phyloP scores from a whole-genome alignment of 306 rosid genomes.

The Malus sieversii region DNA sequence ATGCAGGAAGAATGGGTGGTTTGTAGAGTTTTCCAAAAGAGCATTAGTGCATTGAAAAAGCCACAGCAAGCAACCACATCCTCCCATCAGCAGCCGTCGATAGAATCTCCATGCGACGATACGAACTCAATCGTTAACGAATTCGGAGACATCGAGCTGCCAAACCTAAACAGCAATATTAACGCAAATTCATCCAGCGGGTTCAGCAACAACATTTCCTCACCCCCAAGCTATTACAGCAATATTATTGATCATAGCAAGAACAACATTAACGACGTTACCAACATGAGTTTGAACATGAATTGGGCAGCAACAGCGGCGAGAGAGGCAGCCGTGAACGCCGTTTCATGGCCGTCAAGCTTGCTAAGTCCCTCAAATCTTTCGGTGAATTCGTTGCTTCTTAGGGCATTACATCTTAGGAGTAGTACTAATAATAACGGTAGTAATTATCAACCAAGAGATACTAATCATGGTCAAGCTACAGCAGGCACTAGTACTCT shows the following conservation, averaged over 20 bases:
- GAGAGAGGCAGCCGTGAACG: constrained; percentile 18
- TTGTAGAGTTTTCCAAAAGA: constrained; percentile 85
- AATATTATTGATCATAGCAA: neutral
- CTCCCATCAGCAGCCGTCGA: constrained; percentile 32
- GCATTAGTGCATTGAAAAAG: constrained; percentile 33
- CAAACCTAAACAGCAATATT: constrained; percentile 24
- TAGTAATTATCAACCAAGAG: neutral
- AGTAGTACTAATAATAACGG: constrained; percentile 16
- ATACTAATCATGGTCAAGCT: neutral
- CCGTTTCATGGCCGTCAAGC: constrained; percentile 52
- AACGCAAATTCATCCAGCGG: constrained; percentile 36
- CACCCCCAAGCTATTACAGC: constrained; percentile 27
- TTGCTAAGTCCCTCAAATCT: constrained; percentile 43
- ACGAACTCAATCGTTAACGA: constrained; percentile 57
- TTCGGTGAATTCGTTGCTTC: constrained; percentile 63
- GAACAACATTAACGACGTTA: neutral
- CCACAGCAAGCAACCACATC: constrained; percentile 44
- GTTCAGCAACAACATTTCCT: constrained; percentile 24
- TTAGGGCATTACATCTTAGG: constrained; percentile 83
- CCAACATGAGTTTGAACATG: constrained; percentile 18
- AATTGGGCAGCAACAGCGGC: constrained; percentile 39
- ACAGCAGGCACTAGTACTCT: constrained; percentile 22
- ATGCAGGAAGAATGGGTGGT: constrained; percentile 92
- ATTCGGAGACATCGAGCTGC: constrained; percentile 59
- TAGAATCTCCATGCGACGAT: constrained; percentile 58